A percentile compares a stretch with the other conserved stretches of the same genome.
phyloP scores from a whole-genome alignment of 1,284 basidiomycete genomes.

The Volvariella volvacea region DNA sequence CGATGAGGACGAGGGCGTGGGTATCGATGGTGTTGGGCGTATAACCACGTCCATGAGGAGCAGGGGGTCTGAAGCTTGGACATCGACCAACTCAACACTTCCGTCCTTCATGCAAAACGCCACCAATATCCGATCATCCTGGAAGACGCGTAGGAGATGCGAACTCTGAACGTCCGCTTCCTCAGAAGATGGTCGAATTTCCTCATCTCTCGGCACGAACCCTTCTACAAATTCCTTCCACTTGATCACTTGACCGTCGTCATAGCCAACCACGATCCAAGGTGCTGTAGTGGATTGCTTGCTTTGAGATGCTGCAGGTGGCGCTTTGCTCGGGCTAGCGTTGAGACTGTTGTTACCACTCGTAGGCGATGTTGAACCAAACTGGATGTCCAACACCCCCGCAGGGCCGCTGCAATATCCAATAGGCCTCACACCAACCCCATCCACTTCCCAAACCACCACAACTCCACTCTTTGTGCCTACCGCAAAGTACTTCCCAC shows the following conservation, averaged over 20 bases:
- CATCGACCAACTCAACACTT: constrained; percentile 42
- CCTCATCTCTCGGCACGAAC: background rate
- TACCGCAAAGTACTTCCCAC: constrained; percentile 52
- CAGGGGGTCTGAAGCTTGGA: too few relatives aligned
- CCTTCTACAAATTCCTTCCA: constrained; percentile 27
- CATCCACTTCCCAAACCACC: constrained; percentile 46
- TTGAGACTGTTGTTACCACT: constrained; percentile 8
- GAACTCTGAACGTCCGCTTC: constrained; percentile 37
- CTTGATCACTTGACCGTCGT: constrained; percentile 48
- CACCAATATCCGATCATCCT: constrained; percentile 40
- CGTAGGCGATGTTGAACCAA: constrained; percentile 25
- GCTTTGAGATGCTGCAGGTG: constrained; percentile 4
- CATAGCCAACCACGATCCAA: constrained; percentile 47
- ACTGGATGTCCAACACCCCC: constrained; percentile 43
- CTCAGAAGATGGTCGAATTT: background rate
- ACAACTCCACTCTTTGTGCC: constrained; percentile 59
- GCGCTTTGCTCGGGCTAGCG: constrained; percentile 8
- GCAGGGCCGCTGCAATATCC: background rate
- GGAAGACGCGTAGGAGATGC: constrained; percentile 38
- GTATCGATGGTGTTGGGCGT: too few relatives aligned
- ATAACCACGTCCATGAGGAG: too few relatives aligned
- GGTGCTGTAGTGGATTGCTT: constrained; percentile 10
- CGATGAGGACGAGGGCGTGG: too few relatives aligned
- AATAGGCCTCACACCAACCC: constrained; percentile 6
- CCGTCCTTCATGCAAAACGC: constrained; percentile 61